Evolutionary conservation across 176 grass and related monocot genomes (phyloP), one percentile per base, ranked within the genome.

Genomic region (Phoenix dactylifera): DNA sequence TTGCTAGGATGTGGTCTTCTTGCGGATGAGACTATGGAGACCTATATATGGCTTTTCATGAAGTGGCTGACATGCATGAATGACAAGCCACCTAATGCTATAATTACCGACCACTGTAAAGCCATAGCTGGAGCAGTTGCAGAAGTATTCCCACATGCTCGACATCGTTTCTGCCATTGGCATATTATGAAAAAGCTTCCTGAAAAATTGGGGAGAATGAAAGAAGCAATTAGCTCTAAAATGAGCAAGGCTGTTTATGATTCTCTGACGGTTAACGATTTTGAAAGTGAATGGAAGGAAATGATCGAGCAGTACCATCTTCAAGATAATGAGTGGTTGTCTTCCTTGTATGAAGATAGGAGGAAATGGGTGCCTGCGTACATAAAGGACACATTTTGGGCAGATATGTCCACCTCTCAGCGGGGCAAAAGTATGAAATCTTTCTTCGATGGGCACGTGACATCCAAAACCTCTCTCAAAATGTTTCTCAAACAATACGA

Each of bases 331-430:
- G 75, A 85, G 19, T 89, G 89, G 89, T 85, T 95, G 67, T 85
- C 77, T 57, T 18, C 64, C 30, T 57, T 95, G 69, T 95, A 88
- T 67, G 83, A 60, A 53, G 80, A 74, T 26, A 77, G 85, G 72
- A 87, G 79, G 66, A 81, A 89, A 61, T 95, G 89, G 89, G 85
- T 76, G 24, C 89, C 89, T 50, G 85, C 74, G 18, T 95, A 75
- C 76, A 79, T 95, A 28, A 95, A 95, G 50, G 81, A 95, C 63
- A 82, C 81, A 20, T 95, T 95, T 54, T 95, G 89, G 89, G 89
- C 89, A 28, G 81, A 81, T 44, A 88, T 86, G 29, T 95, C 89
- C 76, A 83, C 89, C 49, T 84, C 85, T 52, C 76, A 77, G 67
- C 85, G 80, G 72, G 68, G 71, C 55, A 85, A 95, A 58, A 95